These are phyloP conservation scores for Durotheca rogersii DNA, from an alignment of 495 filamentous ascomycete genomes.

Conservation along the genomic window DNA sequence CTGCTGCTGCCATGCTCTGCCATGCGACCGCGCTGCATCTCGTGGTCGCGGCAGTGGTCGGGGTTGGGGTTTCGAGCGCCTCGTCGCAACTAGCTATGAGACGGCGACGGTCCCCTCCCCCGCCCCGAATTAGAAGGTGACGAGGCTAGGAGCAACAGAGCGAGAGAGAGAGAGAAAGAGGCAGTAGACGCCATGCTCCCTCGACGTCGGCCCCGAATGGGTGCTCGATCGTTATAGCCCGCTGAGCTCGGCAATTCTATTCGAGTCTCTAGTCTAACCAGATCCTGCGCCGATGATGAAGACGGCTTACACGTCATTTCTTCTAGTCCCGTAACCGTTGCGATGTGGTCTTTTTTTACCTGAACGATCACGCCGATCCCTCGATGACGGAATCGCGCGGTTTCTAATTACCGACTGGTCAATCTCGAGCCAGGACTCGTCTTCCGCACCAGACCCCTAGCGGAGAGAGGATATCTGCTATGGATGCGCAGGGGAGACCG, in stretches of 20 bases:
- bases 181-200: constrained; percentile 2
- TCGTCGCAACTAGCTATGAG: background rate
- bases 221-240: too few relatives aligned
- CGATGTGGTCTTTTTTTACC: constrained; percentile 9
- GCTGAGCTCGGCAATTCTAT: too few relatives aligned
- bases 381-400: constrained; percentile 10
- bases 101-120: constrained; percentile 11
- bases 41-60: background rate
- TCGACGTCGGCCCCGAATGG: constrained; percentile 19
- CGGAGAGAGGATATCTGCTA: too few relatives aligned
- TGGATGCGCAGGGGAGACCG: constrained; percentile 22
- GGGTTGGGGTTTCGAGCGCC: background rate
- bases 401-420: constrained; percentile 21
- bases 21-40: constrained; percentile 26
- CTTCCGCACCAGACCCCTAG: constrained; percentile 26
- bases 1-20: constrained; percentile 17
- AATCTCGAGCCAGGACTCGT: constrained; percentile 13
- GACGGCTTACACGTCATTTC: constrained; percentile 15
- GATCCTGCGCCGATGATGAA: background rate
- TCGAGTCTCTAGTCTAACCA: background rate
- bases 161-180: background rate
- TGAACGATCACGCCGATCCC: constrained; percentile 19
- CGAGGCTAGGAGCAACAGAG: background rate
- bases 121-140: background rate
- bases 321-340: constrained; percentile 4